These are phyloP conservation scores for Symbiodinium pilosum DNA, from an alignment of 73 alveolate species.

Conservation along the genomic window DNA sequence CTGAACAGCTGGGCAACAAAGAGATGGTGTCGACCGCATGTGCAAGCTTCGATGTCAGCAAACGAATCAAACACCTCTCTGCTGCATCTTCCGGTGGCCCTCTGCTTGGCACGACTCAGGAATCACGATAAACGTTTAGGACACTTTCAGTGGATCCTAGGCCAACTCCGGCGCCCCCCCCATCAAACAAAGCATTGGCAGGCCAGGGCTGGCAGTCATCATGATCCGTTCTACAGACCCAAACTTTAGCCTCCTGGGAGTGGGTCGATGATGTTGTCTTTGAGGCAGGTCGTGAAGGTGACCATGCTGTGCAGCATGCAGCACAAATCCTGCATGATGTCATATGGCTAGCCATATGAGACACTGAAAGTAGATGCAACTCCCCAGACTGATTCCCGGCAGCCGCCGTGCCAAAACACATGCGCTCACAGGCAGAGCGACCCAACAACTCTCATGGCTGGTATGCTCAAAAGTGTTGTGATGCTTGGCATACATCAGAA, in stretches of 20 bases:
- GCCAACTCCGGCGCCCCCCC: too few species aligned
- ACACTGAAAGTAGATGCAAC: not conserved
- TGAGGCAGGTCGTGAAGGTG: slow-evolving; percentile 30
- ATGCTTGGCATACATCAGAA: too few species aligned
- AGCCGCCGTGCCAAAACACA: not conserved
- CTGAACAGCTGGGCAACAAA: too few species aligned
- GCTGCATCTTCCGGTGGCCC: too few species aligned
- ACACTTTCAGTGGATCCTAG: too few species aligned
- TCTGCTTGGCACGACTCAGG: too few species aligned
- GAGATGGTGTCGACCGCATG: too few species aligned
- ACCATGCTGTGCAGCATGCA: slow-evolving; percentile 53
- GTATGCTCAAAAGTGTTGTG: not conserved
- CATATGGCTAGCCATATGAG: not conserved
- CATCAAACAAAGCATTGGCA: not conserved
- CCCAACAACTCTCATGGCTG: not conserved
- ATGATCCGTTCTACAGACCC: too few species aligned
- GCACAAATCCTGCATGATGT: not conserved
- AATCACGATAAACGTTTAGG: too few species aligned
- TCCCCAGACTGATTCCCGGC: not conserved
- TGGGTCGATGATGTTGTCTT: slow-evolving; percentile 32
- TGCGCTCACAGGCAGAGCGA: not conserved
- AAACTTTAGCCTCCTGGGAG: slow-evolving; percentile 12
- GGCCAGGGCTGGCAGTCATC: not conserved
- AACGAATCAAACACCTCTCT: too few species aligned
- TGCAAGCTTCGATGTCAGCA: too few species aligned